Conservation (phyloP, 2,329 filamentous ascomycete species). For the Epichloe sibirici region DNA sequence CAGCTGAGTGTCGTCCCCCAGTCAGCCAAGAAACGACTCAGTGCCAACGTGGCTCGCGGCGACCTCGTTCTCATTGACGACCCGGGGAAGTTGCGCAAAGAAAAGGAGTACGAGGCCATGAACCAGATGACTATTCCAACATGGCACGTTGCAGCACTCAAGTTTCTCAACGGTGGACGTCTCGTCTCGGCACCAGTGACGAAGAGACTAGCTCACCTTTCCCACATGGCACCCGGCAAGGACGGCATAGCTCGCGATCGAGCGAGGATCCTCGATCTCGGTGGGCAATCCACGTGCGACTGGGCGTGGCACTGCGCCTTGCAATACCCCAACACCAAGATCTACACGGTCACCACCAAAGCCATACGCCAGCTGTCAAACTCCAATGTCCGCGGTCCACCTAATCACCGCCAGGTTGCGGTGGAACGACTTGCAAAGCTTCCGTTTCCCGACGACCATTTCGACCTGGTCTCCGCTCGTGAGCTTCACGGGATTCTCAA, state of each 20-base stretch:
- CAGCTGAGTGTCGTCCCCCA: constrained; percentile 59
- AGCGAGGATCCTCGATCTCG: constrained; percentile 70
- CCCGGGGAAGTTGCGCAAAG: constrained; percentile 48
- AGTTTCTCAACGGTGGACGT: constrained; percentile 50
- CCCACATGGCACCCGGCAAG: constrained; percentile 32
- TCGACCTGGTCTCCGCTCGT: constrained; percentile 83
- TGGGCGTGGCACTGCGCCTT: constrained; percentile 93
- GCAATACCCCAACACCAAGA: constrained; percentile 71
- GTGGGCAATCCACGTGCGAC: constrained; percentile 72
- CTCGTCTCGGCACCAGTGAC: constrained; percentile 53
- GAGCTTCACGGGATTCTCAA: constrained; percentile 79
- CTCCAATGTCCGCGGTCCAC: constrained; percentile 66
- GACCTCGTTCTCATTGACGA: constrained; percentile 53
- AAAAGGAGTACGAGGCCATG: constrained; percentile 72
- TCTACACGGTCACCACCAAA: constrained; percentile 79
- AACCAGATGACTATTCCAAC: constrained; percentile 52
- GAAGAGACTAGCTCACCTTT: constrained; percentile 46
- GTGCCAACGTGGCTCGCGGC: constrained; percentile 59
- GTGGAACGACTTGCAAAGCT: constrained; percentile 68
- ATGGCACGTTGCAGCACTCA: constrained; percentile 50
- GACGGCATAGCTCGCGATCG: constrained; percentile 37
- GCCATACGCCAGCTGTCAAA: constrained; percentile 57
- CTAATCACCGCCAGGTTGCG: constrained; percentile 75
- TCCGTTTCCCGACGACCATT: constrained; percentile 75
- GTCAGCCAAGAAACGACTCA: constrained; percentile 60